Conservation (phyloP, 2,329 filamentous ascomycete genomes). For the Calonectria ilicicola region DNA sequence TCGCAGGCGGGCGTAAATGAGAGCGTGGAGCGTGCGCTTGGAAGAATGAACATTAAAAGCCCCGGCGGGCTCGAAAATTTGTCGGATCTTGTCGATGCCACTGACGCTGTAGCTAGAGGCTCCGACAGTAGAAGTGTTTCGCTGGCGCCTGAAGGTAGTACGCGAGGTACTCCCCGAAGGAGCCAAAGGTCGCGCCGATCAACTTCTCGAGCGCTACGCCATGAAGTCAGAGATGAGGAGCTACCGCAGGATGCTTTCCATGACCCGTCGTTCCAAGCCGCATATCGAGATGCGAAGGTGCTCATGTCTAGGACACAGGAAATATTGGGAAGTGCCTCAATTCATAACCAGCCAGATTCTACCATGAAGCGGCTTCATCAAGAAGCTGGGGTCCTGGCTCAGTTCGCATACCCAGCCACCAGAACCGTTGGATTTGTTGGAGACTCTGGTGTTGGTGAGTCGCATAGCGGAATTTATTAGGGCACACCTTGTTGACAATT, state of each 20-base stretch:
- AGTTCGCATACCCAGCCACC: conserved; percentile 52
- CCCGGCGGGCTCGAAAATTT: conserved; percentile 6
- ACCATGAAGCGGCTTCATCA: conserved; percentile 50
- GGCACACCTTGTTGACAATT: background rate
- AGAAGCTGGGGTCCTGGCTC: conserved; percentile 47
- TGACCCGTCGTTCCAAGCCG: conserved; percentile 48
- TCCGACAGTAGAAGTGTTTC: conserved; percentile 19
- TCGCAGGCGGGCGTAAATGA: background rate
- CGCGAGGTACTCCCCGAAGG: conserved; percentile 10
- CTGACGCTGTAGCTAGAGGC: conserved; percentile 19
- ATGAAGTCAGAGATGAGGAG: conserved; percentile 47
- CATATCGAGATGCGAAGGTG: conserved; percentile 48
- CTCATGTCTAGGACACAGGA: conserved; percentile 45
- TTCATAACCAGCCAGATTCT: conserved; percentile 53
- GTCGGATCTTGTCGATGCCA: conserved; percentile 7
- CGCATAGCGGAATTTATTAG: too few relatives aligned
- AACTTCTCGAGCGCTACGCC: conserved; percentile 13
- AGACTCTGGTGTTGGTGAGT: conserved; percentile 59
- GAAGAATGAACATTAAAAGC: conserved; percentile 23
- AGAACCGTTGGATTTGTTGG: conserved; percentile 61
- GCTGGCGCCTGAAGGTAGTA: conserved; percentile 23
- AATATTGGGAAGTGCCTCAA: conserved; percentile 48
- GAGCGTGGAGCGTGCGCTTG: conserved; percentile 5
- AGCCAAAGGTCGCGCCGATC: conserved; percentile 24
- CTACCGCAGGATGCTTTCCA: conserved; percentile 51